A percentile compares a stretch with the other conserved stretches of the same genome.
These are phyloP conservation scores for Thalassiosira mediterranea DNA, from an alignment of 352 stramenopile species.

Conservation along the genomic window DNA sequence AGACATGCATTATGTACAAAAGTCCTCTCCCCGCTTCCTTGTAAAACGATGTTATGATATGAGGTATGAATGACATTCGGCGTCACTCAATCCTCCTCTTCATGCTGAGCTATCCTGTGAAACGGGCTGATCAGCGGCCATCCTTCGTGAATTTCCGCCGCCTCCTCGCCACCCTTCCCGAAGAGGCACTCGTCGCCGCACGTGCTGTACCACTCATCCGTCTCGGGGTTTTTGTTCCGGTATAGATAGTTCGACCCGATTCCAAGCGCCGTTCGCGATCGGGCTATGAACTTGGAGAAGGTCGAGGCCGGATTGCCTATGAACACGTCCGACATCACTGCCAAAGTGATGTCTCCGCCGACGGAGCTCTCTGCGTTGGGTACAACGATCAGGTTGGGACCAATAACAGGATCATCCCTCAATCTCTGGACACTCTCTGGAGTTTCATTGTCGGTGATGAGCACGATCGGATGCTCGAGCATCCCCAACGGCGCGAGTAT, in stretches of 20 bases:
- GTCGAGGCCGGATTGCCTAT: constrained; percentile 16
- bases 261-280: constrained; percentile 7
- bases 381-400: not conserved
- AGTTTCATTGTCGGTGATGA: constrained; percentile 29
- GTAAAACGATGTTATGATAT: too few species aligned
- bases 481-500: constrained; percentile 17
- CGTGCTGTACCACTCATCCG: constrained; percentile 1
- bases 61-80: too few species aligned
- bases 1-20: too few species aligned
- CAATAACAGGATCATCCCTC: not conserved
- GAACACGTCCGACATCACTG: constrained; percentile 10
- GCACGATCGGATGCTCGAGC: constrained; percentile 20
- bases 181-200: constrained; percentile 9
- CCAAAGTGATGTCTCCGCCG: constrained; percentile 11
- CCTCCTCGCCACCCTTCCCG: too few species aligned
- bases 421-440: constrained; percentile 4
- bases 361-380: not conserved
- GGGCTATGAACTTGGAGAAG: not conserved
- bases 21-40: too few species aligned
- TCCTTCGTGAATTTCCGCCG: too few species aligned
- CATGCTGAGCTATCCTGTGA: too few species aligned
- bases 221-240: not conserved
- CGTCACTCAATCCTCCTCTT: too few species aligned
- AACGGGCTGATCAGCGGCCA: too few species aligned
- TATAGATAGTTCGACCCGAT: not conserved